phyloP scores from a whole-genome alignment of 495 filamentous ascomycete species.

The Neurospora sp. region DNA sequence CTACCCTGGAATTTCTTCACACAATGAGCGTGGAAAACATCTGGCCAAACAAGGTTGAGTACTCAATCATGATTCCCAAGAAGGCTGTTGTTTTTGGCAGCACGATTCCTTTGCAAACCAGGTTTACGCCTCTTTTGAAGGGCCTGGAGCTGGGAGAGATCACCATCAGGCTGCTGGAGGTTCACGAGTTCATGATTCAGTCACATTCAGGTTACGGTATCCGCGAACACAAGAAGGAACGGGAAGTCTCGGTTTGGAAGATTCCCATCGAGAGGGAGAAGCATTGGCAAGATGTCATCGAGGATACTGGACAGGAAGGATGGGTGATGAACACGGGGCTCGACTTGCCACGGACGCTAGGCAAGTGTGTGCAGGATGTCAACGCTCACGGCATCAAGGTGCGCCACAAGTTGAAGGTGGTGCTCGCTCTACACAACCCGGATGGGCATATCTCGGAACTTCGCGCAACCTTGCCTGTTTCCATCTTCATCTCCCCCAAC shows the following conservation, averaged over 20 bases:
- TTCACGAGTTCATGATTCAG: slow-evolving; percentile 54
- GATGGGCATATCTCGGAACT: slow-evolving; percentile 91
- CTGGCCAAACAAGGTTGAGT: slow-evolving; percentile 92
- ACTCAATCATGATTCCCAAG: slow-evolving; percentile 77
- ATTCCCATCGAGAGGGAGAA: slow-evolving; percentile 47
- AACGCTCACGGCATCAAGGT: slow-evolving; percentile 77
- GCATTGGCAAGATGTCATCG: slow-evolving; percentile 55
- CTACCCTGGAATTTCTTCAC: slow-evolving; percentile 72
- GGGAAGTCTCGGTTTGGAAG: slow-evolving; percentile 53
- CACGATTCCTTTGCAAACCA: slow-evolving; percentile 65
- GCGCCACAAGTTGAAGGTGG: slow-evolving; percentile 75
- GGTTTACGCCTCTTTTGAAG: slow-evolving; percentile 75
- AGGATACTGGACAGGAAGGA: slow-evolving; percentile 61
- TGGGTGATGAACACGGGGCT: slow-evolving; percentile 62
- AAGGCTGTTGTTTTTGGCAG: slow-evolving; percentile 91
- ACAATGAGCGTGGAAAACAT: slow-evolving; percentile 90
- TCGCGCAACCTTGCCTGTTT: slow-evolving; percentile 74
- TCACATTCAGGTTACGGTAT: slow-evolving; percentile 38
- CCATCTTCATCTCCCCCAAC: slow-evolving; percentile 88
- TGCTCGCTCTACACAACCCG: slow-evolving; percentile 81
- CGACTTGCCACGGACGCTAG: slow-evolving; percentile 65
- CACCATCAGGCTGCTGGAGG: slow-evolving; percentile 63
- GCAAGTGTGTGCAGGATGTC: slow-evolving; percentile 74
- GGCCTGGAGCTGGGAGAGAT: slow-evolving; percentile 73
- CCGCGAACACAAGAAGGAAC: slow-evolving; percentile 49